phyloP scores from a whole-genome alignment of 805 yeast genomes.

The Babjeviella inositovora region DNA sequence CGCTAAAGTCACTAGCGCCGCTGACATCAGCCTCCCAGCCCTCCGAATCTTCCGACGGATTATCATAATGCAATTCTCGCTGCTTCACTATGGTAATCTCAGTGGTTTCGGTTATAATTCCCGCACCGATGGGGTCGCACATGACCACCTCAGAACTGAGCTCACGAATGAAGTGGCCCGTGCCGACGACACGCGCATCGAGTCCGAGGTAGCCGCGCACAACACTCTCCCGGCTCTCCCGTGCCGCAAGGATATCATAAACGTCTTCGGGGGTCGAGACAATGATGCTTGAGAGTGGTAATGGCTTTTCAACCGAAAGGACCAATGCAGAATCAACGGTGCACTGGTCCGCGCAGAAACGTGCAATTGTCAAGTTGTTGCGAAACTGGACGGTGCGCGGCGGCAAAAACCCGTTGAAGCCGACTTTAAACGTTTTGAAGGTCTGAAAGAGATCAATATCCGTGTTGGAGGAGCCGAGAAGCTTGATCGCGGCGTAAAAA shows the following conservation, averaged over 20 bases:
- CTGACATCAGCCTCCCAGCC: conserved; percentile 2
- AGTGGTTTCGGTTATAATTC: conserved; percentile 28
- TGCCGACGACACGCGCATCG: conserved; percentile 14
- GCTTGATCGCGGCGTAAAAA: conserved; percentile 6
- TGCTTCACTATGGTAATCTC: conserved; percentile 34
- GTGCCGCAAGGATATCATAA: conserved; percentile 22
- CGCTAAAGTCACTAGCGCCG: conserved; percentile 5
- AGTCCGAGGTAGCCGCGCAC: conserved; percentile 16
- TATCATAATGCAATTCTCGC: conserved; percentile 3
- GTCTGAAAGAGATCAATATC: conserved; percentile 6
- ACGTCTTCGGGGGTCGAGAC: conserved; percentile 26
- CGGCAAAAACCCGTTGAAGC: conserved; percentile 8
- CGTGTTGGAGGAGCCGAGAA: conserved; percentile 10
- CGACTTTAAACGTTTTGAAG: conserved; percentile 17
- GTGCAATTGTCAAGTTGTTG: conserved; percentile 17
- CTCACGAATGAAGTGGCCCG: conserved; percentile 22
- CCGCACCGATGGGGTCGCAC: conserved; percentile 68
- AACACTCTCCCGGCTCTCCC: conserved; percentile 11
- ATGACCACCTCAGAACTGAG: conserved; percentile 35
- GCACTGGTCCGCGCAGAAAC: conserved; percentile 16
- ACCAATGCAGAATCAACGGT: conserved; percentile 23
- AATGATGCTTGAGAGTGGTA: conserved; percentile 18
- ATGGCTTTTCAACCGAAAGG: conserved; percentile 11
- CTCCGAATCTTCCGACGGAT: conserved; percentile 3
- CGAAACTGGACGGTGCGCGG: conserved; percentile 17